phyloP scores from a whole-genome alignment of 768 basidiomycete genomes.

The Kondoa subrosea region DNA sequence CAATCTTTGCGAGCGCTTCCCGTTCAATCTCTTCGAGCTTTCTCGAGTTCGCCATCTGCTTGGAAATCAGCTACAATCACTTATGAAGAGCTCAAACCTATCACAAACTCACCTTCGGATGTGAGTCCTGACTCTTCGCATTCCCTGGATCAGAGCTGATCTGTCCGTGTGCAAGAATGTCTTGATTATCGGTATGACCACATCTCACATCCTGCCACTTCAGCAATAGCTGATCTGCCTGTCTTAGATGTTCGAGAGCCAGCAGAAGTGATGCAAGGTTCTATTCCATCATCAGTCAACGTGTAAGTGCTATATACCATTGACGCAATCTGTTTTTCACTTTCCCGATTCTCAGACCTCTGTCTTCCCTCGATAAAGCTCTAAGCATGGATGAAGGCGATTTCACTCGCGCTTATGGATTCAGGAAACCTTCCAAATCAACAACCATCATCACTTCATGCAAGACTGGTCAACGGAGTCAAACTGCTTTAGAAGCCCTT shows the following conservation, averaged over 20 bases:
- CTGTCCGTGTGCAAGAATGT: constrained; percentile 12
- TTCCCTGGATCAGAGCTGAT: not conserved
- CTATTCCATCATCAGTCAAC: constrained; percentile 82
- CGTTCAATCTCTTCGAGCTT: not conserved
- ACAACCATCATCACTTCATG: constrained; percentile 68
- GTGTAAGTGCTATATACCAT: constrained; percentile 30
- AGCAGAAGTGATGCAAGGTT: constrained; percentile 74
- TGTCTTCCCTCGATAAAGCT: constrained; percentile 55
- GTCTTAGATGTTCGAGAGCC: constrained; percentile 78
- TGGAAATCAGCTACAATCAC: constrained; percentile 33
- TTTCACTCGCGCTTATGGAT: constrained; percentile 52
- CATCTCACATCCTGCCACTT: not conserved
- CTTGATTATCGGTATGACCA: constrained; percentile 21
- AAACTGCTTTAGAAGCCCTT: constrained; percentile 64
- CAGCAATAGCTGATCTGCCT: not conserved
- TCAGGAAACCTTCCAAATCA: constrained; percentile 49
- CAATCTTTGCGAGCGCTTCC: not conserved
- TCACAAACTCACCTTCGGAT: constrained; percentile 50
- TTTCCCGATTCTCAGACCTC: constrained; percentile 36
- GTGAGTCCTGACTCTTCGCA: constrained; percentile 33
- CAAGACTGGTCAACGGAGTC: constrained; percentile 66
- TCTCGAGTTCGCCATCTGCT: not conserved
- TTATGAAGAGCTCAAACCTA: constrained; percentile 67
- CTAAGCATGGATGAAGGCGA: constrained; percentile 41
- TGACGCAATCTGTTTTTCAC: not conserved